Evolutionary conservation across 2,329 filamentous ascomycete species (phyloP), one percentile per base, ranked within the genome.

Genomic region (Macrophomina pseudophaseolina): DNA sequence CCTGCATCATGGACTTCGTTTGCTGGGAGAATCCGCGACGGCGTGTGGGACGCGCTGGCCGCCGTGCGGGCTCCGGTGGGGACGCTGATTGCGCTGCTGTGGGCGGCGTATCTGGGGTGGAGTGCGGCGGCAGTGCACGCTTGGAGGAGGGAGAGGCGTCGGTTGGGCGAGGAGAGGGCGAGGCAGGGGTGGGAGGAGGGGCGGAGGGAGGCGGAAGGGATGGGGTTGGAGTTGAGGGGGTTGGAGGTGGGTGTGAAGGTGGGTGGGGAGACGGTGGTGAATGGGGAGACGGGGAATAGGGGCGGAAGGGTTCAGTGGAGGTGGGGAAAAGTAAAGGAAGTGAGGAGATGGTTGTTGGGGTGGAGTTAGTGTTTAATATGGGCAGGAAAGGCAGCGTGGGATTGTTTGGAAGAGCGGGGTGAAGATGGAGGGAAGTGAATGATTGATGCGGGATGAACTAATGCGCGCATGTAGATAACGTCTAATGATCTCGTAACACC

Each of bases 181-280:
- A 58, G 8, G 53, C 53, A 44, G 38, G 54, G 54, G n/a, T 58
- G 33, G 53, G 53, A 58, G 1, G 54, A 46, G 14, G 38, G 54
- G 6, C 30, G 54, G 28, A 46, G 23, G 23, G 53, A 58, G 53
- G 53, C 33, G 1, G 53, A 18, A 3, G 23, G 11, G 4, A 28
- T 14, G 49, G 49, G 51, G 16, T 18, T 59, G 38, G 54, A 59
- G 40, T 46, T 59, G 56, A 23, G 56, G 40, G 56, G 56, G 14
- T 23, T 46, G 56, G 40, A 23, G 14, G 18, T 4, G 18, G 38
- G 11, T 3, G n/a, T 12, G 28, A 52, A 14, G 23, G 12, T 11
- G 30, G 4, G 35, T 12, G 54, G 35, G 23, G 54, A 58, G 40
- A 33, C 28, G 23, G 46, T 59, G 56, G 56, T 59, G 28, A 40